Evolutionary conservation across 306 rosid genomes (phyloP), one percentile per base, ranked within the genome.

Genomic region (Bauhinia variegata): DNA sequence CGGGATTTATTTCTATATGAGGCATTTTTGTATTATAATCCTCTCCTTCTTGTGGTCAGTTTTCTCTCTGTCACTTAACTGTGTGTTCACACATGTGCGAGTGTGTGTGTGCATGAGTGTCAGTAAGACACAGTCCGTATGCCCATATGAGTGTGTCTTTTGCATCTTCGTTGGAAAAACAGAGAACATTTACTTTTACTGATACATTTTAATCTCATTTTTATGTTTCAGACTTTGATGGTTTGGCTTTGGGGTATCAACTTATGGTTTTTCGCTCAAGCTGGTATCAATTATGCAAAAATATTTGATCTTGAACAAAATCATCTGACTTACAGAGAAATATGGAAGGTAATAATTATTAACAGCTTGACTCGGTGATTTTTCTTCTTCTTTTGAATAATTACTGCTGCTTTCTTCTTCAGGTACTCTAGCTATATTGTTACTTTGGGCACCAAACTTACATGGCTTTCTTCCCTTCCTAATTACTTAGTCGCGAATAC

Each of bases 211-310:
- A 19, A n/a, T 63, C 48, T 72, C 63, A 60, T 62, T 71, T 84
- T 59, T 18, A 38, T 67, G 15, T 75, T 80, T 80, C 91, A 95
- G 99, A 81, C 99, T 76, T 65, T 88, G 88, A 82, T 87, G 82
- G 89, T 95, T 78, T 95, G 99, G 99, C 86, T 95, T 57, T 95
- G 99, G 99, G 99, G 99, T 71, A 78, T 83, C 74, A 95, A 88
- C 79, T 83, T 95, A 70, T 95, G 97, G 96, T 59, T 83, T 73
- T 91, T 95, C 37, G 73, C 89, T 54, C 95, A 78, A 61, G 80
- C 83, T 42, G 87, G 71, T 51, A 83, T 80, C 65, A 90, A 75
- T 80, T 86, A 88, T 79, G 84, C 92, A 36, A 95, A 85, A 84
- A 67, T 90, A 67, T 95, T 90, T 76, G 99, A 88, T 71, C 89